Evolutionary conservation across 2,329 filamentous ascomycete species (phyloP).

Genomic region (Beauveria rudraprayagi): DNA sequence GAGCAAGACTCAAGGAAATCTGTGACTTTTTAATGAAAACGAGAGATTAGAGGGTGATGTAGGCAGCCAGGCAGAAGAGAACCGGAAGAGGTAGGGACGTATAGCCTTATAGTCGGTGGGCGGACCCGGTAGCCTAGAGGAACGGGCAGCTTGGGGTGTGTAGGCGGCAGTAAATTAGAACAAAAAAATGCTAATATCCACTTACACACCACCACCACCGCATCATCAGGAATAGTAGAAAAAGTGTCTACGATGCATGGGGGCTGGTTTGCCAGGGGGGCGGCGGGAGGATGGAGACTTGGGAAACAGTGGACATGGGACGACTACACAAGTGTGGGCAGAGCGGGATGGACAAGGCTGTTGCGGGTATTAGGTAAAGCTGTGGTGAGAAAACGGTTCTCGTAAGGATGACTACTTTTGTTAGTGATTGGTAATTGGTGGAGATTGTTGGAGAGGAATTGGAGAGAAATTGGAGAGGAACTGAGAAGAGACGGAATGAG

Average conservation of each 20-base stretch:
- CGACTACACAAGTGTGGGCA: slow-evolving; percentile 3
- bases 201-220: background rate
- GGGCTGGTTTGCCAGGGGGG: background rate
- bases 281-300: background rate
- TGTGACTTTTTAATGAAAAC: background rate
- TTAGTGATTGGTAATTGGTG: background rate
- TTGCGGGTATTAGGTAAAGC: background rate
- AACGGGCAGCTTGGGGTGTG: background rate
- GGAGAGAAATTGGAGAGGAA: background rate
- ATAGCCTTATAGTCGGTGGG: slow-evolving; percentile 6
- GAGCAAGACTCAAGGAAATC: background rate
- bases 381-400: background rate
- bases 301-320: slow-evolving; percentile 20
- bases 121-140: slow-evolving; percentile 6
- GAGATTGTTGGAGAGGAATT: background rate
- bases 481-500: background rate
- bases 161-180: background rate
- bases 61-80: background rate
- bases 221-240: background rate
- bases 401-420: background rate
- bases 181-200: background rate
- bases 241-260: background rate
- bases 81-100: background rate
- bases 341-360: background rate
- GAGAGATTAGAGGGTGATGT: slow-evolving; percentile 9